Evolutionary conservation across 495 filamentous ascomycete species (phyloP), one percentile per base, ranked within the genome.

Genomic region (Letharia columbiana): DNA sequence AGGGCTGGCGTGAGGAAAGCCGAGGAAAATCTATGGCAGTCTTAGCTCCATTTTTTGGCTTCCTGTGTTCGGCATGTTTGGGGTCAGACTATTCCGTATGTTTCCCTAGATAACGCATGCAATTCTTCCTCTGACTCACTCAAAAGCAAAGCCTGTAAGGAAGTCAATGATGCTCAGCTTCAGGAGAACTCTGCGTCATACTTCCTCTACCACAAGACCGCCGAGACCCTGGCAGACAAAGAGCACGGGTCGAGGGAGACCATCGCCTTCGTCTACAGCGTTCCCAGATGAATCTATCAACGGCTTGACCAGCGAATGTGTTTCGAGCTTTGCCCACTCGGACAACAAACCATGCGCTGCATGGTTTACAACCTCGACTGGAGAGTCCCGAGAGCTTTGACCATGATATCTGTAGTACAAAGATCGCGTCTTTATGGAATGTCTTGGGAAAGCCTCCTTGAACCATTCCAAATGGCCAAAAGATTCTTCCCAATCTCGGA

Each of bases 1-100:
- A 49, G 45, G 6, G 33, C 61, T 12, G 23, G 61, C 45, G 18
- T 63, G 61, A 18, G 61, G 61, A 39, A 47, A 52, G 61, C 47
- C 61, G 17, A 63, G 42, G 35, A 63, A 54, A 11, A 63, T 23
- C 61, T 63, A 20, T 18, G 33, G 4, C 7, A 23, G 7, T 2
- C 47, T 50, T 12, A 50, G 47, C 47, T 10, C 23, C n/a, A 28
- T 0, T 10, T 50, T 15, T 15, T 17, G 11, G 12, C n/a, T 23
- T n/a, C 47, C 10, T 50, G 18, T 28, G 20, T 11, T 50, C n/a
- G 47, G 8, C 12, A 33, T 10, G 8, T 28, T 4, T 5, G 28
- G 3, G 47, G 3, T 23, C 47, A 28, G 4, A 62, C 61, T 20
- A 40, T 50, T 50, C 42, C 61, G 7, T 39, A 37, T 12, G 61